A percentile compares a stretch with the other conserved stretches of the same genome.
Conservation (phyloP, 257 asterid genomes). For the Ballota nigra region DNA sequence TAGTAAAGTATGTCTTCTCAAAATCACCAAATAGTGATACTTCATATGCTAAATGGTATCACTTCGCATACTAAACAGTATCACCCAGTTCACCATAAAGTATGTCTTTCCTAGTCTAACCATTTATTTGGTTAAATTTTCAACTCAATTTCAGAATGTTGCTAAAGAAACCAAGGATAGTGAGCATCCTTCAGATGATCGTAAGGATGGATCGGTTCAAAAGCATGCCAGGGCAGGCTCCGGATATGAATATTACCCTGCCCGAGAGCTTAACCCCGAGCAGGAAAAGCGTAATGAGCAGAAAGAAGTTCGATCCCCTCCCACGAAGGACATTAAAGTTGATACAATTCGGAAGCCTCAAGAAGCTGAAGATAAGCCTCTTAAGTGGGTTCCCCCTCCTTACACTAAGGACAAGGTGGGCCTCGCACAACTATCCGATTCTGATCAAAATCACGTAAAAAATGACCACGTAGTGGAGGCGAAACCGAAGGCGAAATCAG, state of each 20-base stretch:
- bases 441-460: not conserved
- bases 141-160: slow-evolving; percentile 34
- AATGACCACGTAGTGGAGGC: slow-evolving; percentile 17
- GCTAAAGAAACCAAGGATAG: slow-evolving; percentile 15
- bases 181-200: slow-evolving; percentile 2
- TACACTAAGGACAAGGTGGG: slow-evolving; percentile 25
- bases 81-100: no score
- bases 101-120: not conserved
- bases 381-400: slow-evolving; percentile 46
- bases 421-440: not conserved
- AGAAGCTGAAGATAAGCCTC: slow-evolving; percentile 30
- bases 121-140: not conserved
- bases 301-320: slow-evolving; percentile 20
- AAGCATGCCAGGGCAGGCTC: slow-evolving; percentile 17
- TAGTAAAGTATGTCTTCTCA: not conserved
- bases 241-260: not conserved
- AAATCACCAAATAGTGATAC: no score
- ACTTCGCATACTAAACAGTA: no score
- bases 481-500: slow-evolving; percentile 44
- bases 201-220: slow-evolving; percentile 19
- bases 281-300: not conserved
- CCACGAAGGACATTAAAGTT: slow-evolving; percentile 40
- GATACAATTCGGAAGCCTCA: slow-evolving; percentile 15
- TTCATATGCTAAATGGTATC: no score
- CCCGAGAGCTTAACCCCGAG: slow-evolving; percentile 14